Evolutionary conservation across 129 eudicot species (phyloP).

Genomic region (Apium graveolens): DNA sequence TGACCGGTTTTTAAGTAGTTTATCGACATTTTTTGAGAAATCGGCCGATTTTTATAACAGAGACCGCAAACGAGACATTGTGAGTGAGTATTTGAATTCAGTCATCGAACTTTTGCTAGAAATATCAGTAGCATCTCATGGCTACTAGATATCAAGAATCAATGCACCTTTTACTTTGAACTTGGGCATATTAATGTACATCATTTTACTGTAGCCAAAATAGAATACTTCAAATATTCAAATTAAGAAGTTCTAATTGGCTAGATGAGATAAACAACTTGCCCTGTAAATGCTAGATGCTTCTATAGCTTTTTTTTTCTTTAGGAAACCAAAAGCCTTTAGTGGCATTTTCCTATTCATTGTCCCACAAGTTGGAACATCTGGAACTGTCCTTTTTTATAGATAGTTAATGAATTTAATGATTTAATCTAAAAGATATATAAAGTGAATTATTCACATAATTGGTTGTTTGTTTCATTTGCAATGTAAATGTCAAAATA

Average conservation of each 20-base stretch:
- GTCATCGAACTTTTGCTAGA: not conserved
- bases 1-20: too few relatives aligned
- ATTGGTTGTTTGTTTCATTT: too few relatives aligned
- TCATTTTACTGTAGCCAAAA: not conserved
- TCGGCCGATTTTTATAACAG: too few relatives aligned
- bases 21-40: too few relatives aligned
- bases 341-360: not conserved
- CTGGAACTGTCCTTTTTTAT: not conserved
- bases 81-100: not conserved
- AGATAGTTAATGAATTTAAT: too few relatives aligned
- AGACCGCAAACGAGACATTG: too few relatives aligned
- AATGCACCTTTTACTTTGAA: not conserved
- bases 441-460: too few relatives aligned
- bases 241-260: not conserved
- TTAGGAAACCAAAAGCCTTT: slow-evolving; percentile 6
- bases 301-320: not conserved
- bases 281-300: slow-evolving; percentile 2
- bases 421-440: too few relatives aligned
- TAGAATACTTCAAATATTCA: not conserved
- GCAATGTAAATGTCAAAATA: too few relatives aligned
- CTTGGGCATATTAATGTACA: not conserved
- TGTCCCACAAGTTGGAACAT: slow-evolving; percentile 2
- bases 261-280: not conserved
- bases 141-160: not conserved
- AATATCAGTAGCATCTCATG: not conserved